Percentiles rank a stretch among this genome's conserved stretches.
Conservation (phyloP, 2,329 filamentous ascomycete species). For the Escovopsis weberi region DNA sequence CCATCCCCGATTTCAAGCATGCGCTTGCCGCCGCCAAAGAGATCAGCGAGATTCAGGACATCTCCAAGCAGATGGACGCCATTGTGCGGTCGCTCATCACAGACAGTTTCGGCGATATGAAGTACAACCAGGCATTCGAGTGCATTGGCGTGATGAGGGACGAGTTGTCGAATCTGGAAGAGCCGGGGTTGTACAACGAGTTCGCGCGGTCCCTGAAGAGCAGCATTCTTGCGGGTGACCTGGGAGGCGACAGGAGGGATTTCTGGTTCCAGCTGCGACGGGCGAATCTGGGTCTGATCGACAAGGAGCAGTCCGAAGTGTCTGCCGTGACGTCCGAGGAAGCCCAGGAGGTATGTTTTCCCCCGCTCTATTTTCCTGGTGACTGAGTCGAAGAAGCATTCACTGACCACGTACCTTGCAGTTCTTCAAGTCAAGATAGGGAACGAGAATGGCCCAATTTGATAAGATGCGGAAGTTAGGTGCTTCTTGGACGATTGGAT, state of each 20-base stretch:
- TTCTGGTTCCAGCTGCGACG: conserved; percentile 66
- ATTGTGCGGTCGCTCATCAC: conserved; percentile 57
- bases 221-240: conserved; percentile 50
- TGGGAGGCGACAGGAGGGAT: conserved; percentile 65
- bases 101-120: conserved; percentile 59
- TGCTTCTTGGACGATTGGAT: no score
- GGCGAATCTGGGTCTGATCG: conserved; percentile 58
- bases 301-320: conserved; percentile 42
- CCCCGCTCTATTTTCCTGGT: background rate
- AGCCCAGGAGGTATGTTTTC: conserved; percentile 41
- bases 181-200: conserved; percentile 61
- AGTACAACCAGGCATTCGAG: conserved; percentile 63
- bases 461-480: no score
- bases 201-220: conserved; percentile 59
- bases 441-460: no score
- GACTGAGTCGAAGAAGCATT: background rate
- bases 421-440: conserved; percentile 24
- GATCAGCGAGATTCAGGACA: conserved; percentile 47
- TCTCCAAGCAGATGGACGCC: conserved; percentile 56
- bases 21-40: conserved; percentile 48
- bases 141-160: conserved; percentile 64
- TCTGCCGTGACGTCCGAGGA: conserved; percentile 57
- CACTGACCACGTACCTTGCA: conserved; percentile 13
- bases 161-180: conserved; percentile 60
- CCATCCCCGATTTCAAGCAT: conserved; percentile 84